Evolutionary conservation across 2,329 filamentous ascomycete species (phyloP).

Genomic region (Pestalotiopsis sp.): DNA sequence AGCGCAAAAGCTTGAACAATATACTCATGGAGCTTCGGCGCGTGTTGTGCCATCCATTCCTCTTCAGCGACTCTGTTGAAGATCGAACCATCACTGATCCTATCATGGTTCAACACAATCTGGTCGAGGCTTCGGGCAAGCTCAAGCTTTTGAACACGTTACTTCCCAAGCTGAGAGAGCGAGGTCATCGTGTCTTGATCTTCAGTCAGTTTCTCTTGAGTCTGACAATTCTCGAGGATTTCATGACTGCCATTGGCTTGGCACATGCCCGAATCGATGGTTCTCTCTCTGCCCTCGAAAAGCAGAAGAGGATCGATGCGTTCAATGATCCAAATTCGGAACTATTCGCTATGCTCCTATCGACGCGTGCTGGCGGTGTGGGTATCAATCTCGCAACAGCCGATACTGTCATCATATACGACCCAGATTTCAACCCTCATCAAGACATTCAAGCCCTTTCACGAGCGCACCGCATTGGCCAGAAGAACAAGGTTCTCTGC

Average conservation of each 20-base stretch:
- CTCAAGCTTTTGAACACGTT: conserved; percentile 82
- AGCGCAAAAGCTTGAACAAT: conserved; percentile 85
- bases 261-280: conserved; percentile 84
- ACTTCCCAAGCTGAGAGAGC: conserved; percentile 82
- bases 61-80: conserved; percentile 90
- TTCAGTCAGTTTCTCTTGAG: conserved; percentile 95
- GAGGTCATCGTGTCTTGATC: conserved; percentile 87
- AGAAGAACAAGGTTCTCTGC: conserved; percentile 93
- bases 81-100: conserved; percentile 67
- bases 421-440: conserved; percentile 97
- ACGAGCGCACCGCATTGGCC: conserved; percentile 92
- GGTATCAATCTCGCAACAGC: conserved; percentile 97
- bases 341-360: conserved; percentile 89
- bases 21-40: conserved; percentile 95
- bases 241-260: conserved; percentile 75
- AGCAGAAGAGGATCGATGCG: conserved; percentile 91
- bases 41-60: conserved; percentile 92
- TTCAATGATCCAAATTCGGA: conserved; percentile 86
- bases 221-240: conserved; percentile 90
- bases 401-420: conserved; percentile 96
- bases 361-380: conserved; percentile 91
- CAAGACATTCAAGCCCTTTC: conserved; percentile 96
- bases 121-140: conserved; percentile 91
- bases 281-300: conserved; percentile 77
- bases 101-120: conserved; percentile 71